A percentile compares a stretch with the other conserved stretches of the same genome.
Conservation (phyloP, 495 filamentous ascomycete species). For the Penicillium lagena region DNA sequence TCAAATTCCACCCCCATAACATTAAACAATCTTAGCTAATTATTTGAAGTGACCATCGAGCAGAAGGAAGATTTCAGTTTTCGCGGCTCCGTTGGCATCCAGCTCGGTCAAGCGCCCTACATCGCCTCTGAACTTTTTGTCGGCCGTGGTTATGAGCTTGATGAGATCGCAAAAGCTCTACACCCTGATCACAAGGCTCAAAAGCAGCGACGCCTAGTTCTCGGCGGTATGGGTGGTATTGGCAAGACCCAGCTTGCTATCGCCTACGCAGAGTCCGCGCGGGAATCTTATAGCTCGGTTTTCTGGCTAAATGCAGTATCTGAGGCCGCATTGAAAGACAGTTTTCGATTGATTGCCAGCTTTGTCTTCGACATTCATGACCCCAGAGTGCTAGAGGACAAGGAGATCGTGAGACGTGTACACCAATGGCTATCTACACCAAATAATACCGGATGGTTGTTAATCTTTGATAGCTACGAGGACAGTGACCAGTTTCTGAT, state of each 20-base stretch:
- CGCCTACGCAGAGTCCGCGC: background rate
- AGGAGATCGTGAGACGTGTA: background rate
- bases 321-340: constrained; percentile 6
- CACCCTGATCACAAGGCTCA: background rate
- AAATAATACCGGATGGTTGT: constrained; percentile 5
- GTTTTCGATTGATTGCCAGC: constrained; percentile 1
- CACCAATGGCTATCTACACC: constrained; percentile 1
- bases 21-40: no score
- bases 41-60: no score
- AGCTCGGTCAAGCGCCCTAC: constrained; percentile 1
- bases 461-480: constrained; percentile 10
- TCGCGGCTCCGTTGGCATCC: background rate
- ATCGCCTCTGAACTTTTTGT: constrained; percentile 4
- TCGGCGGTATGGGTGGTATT: constrained; percentile 5
- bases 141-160: constrained; percentile 1
- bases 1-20: no score
- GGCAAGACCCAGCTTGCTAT: constrained; percentile 13
- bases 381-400: background rate
- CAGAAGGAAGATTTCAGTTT: constrained; percentile 4
- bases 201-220: constrained; percentile 1
- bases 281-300: constrained; percentile 1
- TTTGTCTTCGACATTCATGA: constrained; percentile 1
- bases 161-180: background rate
- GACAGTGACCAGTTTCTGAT: constrained; percentile 2
- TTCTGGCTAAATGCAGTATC: constrained; percentile 8